Evolutionary conservation across 495 filamentous ascomycete species (phyloP), one percentile per base, ranked within the genome.

Genomic region (Aspergillus carlsbadensis): DNA sequence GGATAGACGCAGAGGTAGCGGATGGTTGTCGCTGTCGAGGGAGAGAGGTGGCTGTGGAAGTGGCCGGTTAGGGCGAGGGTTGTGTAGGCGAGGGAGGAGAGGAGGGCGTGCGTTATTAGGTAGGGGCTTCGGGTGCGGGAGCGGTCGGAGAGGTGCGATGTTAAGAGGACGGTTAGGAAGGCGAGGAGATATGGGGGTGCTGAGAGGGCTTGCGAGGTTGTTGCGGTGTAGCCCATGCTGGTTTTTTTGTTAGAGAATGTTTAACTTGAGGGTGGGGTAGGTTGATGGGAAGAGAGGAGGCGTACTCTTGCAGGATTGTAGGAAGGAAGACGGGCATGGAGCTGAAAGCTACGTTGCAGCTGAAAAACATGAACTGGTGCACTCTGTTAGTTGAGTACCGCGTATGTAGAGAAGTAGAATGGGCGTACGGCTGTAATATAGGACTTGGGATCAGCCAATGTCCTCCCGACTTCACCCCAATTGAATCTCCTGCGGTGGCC

Each of bases 361-460:
- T 78, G 65, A 83, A 82, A 52, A 81, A 83, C 81, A 84, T 84
- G 37, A 73, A 65, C 74, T 79, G 15, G 22, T 26, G 13, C 14
- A 22, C 26, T 52, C 37, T 24, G 48, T 57, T 37, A 55, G 31
- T 44, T 55, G 8, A 7, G 31, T 8, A 33, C 7, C n/a, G 1
- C 17, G 26, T 37, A 5, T n/a, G 24, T 43, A 33, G 35, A 18
- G 10, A 13, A 48, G 10, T 13, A 4, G 21, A n/a, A 35, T 18
- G 8, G 37, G 36, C 78, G 68, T 49, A 82, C 69, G 66, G 89
- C 84, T 15, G 87, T 87, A 11, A 91, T 75, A 67, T 88, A 91
- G 39, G 81, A 79, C 53, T 82, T 84, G 7, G 86, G 85, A 67
- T 89, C 84, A n/a, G 57, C 49, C 21, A 89, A 66, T 1, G 78